A percentile compares a stretch with the other conserved stretches of the same genome.
Evolutionary conservation across 345 rosid species (phyloP).

Genomic region (Erysimum cheiranthoides): DNA sequence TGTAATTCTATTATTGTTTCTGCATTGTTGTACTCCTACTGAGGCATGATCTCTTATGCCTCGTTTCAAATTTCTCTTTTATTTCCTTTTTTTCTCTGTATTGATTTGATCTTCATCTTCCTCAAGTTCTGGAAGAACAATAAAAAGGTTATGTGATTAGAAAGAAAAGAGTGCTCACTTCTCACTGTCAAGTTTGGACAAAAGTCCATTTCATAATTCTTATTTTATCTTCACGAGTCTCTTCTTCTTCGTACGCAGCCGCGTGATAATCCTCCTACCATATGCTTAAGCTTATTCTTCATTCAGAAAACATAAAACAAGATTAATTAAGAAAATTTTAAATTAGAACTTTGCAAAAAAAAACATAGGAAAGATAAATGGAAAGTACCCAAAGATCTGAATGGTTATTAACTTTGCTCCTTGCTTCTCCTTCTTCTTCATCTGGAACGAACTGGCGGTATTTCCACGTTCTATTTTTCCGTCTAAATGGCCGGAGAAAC

Average conservation of each 20-base stretch:
- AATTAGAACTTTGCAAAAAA: not conserved
- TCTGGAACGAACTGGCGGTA: constrained; percentile 37
- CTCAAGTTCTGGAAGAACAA: constrained; percentile 26
- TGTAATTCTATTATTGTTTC: constrained; percentile 39
- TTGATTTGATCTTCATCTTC: constrained; percentile 36
- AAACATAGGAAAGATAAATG: not conserved
- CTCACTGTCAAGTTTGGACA: not conserved
- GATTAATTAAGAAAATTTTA: not conserved
- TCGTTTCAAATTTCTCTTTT: constrained; percentile 5
- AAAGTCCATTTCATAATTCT: not conserved
- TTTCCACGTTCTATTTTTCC: constrained; percentile 31
- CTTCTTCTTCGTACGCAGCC: constrained; percentile 38
- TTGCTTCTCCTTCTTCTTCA: constrained; percentile 39
- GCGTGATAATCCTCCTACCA: constrained; percentile 40
- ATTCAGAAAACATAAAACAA: constrained; percentile 9
- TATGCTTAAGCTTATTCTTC: constrained; percentile 38
- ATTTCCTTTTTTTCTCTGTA: constrained; percentile 18
- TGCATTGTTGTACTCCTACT: constrained; percentile 38
- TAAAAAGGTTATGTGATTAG: constrained; percentile 15
- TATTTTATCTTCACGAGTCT: constrained; percentile 26
- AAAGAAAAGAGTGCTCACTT: not conserved
- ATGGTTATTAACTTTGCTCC: constrained; percentile 18
- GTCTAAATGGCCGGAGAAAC: constrained; percentile 23
- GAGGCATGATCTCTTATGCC: constrained; percentile 31
- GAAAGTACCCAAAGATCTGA: constrained; percentile 41